phyloP scores from a whole-genome alignment of 1,139 yeast genomes.

The Pichia norvegensis region DNA sequence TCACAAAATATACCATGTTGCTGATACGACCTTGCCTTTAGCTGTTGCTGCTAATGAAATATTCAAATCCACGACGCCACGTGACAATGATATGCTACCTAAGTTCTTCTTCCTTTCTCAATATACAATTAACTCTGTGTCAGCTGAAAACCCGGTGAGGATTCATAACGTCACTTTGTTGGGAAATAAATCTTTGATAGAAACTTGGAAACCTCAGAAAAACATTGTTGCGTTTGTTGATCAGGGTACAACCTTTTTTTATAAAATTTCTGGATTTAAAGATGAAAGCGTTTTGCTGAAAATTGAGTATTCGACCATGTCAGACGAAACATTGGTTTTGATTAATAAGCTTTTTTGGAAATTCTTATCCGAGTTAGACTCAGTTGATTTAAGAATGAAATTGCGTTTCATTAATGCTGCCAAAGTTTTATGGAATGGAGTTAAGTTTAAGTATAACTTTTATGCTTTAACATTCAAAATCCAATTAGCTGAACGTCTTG shows the following conservation, averaged over 20 bases:
- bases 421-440: constrained; percentile 24
- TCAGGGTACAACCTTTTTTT: constrained; percentile 62
- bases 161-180: constrained; percentile 38
- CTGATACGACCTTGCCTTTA: constrained; percentile 47
- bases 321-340: constrained; percentile 34
- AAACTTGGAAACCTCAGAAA: constrained; percentile 26
- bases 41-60: constrained; percentile 77
- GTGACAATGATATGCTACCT: background rate
- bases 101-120: constrained; percentile 43
- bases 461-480: constrained; percentile 33
- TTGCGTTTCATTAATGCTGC: constrained; percentile 25
- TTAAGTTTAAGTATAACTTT: constrained; percentile 34
- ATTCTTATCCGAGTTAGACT: background rate
- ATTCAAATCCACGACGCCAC: constrained; percentile 40
- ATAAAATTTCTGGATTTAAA: constrained; percentile 35
- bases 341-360: constrained; percentile 17
- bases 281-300: constrained; percentile 36
- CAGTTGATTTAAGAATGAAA: constrained; percentile 7
- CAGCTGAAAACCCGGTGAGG: constrained; percentile 46
- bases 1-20: constrained; percentile 17
- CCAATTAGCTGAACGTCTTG: constrained; percentile 23
- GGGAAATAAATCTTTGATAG: constrained; percentile 24
- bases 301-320: constrained; percentile 40
- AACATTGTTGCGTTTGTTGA: constrained; percentile 48
- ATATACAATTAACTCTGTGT: constrained; percentile 58